Percentiles rank a stretch among this genome's conserved stretches.
These are phyloP conservation scores for Flaveria robusta DNA, from an alignment of 129 eudicot genomes.

Conservation along the genomic window DNA sequence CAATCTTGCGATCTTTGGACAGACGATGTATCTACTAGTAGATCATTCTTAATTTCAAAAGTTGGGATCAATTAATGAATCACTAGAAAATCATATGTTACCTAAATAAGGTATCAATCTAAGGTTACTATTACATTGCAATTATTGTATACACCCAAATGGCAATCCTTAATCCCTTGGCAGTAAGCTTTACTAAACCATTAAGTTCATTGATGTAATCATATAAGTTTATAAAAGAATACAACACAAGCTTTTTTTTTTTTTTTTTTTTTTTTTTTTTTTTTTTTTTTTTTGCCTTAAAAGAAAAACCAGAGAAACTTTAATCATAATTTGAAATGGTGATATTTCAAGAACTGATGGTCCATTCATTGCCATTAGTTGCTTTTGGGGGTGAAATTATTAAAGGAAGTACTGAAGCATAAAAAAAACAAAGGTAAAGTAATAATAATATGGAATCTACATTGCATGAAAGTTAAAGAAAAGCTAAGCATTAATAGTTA, in stretches of 20 bases:
- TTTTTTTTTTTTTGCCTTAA: constrained; percentile 35
- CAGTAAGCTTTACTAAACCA: constrained; percentile 11
- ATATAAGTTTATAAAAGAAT: constrained; percentile 22
- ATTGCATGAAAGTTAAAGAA: constrained; percentile 46
- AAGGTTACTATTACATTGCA: constrained; percentile 18
- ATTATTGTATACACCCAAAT: constrained; percentile 22
- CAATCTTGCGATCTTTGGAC: neutral
- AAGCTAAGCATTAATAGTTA: constrained; percentile 41
- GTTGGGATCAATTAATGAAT: neutral
- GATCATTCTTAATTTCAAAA: neutral
- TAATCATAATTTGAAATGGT: constrained; percentile 46
- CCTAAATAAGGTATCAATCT: neutral
- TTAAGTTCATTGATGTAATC: constrained; percentile 32
- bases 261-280: constrained; percentile 33
- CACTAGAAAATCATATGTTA: neutral
- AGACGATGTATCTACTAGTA: neutral
- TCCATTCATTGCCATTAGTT: constrained; percentile 48
- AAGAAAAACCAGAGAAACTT: constrained; percentile 41
- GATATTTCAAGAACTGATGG: constrained; percentile 45
- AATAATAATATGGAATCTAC: constrained; percentile 46
- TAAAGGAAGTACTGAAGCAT: constrained; percentile 46
- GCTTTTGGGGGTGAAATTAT: constrained; percentile 42
- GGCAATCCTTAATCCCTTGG: constrained; percentile 17
- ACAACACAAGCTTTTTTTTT: constrained; percentile 36
- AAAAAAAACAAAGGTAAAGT: constrained; percentile 49